A percentile compares a stretch with the other conserved stretches of the same genome.
Conservation (phyloP, 805 yeast species). For the Candida parachauliodes region DNA sequence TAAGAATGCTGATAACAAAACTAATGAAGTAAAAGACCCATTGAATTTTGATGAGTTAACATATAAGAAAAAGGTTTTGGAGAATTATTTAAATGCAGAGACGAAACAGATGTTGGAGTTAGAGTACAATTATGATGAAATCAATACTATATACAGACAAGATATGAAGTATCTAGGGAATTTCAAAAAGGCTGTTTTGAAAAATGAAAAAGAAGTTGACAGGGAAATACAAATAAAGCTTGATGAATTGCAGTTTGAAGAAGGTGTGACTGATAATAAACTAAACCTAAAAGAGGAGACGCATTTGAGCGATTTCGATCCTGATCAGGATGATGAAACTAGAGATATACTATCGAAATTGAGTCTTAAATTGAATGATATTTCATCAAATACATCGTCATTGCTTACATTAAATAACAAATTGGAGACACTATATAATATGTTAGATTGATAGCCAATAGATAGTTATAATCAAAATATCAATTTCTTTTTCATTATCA, state of each 20-base stretch:
- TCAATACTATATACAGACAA: conserved; percentile 22
- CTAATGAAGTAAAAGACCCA: conserved; percentile 13
- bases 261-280: not conserved
- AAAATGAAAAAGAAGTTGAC: conserved; percentile 14
- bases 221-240: conserved; percentile 12
- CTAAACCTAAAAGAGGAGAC: not conserved
- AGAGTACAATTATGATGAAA: conserved; percentile 21
- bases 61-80: conserved; percentile 25
- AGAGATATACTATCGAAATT: conserved; percentile 14
- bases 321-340: conserved; percentile 18
- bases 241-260: conserved; percentile 4
- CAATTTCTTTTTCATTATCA: conserved; percentile 6
- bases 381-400: conserved; percentile 12
- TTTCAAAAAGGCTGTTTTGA: conserved; percentile 20
- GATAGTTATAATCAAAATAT: conserved; percentile 11
- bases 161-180: conserved; percentile 32
- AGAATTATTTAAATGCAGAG: conserved; percentile 40
- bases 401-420: conserved; percentile 15
- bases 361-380: conserved; percentile 13
- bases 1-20: conserved; percentile 7
- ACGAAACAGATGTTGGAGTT: conserved; percentile 32
- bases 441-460: conserved; percentile 19
- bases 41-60: conserved; percentile 23
- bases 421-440: conserved; percentile 16
- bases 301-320: conserved; percentile 12